Base-by-base conservation (phyloP, 2,329 filamentous ascomycete species). In the Colletotrichum magnum region DNA sequence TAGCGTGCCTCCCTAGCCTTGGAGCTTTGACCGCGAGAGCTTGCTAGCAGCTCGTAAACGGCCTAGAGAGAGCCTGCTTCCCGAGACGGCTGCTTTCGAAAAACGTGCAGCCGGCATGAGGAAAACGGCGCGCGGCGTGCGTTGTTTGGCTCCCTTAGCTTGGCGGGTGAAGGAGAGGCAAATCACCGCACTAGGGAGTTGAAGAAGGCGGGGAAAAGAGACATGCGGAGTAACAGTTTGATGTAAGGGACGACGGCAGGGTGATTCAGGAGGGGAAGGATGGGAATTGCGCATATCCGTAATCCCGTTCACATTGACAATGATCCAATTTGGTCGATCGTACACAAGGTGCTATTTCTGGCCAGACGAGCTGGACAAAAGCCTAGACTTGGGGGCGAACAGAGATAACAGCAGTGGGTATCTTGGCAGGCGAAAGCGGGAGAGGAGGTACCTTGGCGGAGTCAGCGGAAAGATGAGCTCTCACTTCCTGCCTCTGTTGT, bases 281-380 rank as follows among this genome's bases (percentile, higher is more conserved):
- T 60, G 66, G 66, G 66, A 66, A 60, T 57, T 60, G 56, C 56
- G 56, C 56, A 56, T 39, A 18, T 18, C 18, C 18, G 18, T 18
- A 66, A 51, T 21, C 16, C 28, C 12, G 21, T 56, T 66, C 43
- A 51, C 18, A 56, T 60, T 60, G 62, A 60, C 50, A 56, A 66
- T 60, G 66, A 60, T 43, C 61, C 50, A 57, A 52, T 60, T 69
- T 58, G n/a, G 62, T 12, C 66, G 62, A 69, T 66, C 66, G 26
- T 12, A 4, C 26, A 18, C 2, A 2, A 24, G 21, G 16, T 9
- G 54, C 36, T 59, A 60, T 60, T 52, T 57, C 50, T 47, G 50
- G 32, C 21, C 26, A 26, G 26, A 13, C 21, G 10, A 41, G 7
- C 6, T 43, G 21, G 18, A 4, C 58, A 36, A n/a, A 24, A 4